phyloP scores from a whole-genome alignment of 1,139 yeast species.

The Suhomyces kunorum region DNA sequence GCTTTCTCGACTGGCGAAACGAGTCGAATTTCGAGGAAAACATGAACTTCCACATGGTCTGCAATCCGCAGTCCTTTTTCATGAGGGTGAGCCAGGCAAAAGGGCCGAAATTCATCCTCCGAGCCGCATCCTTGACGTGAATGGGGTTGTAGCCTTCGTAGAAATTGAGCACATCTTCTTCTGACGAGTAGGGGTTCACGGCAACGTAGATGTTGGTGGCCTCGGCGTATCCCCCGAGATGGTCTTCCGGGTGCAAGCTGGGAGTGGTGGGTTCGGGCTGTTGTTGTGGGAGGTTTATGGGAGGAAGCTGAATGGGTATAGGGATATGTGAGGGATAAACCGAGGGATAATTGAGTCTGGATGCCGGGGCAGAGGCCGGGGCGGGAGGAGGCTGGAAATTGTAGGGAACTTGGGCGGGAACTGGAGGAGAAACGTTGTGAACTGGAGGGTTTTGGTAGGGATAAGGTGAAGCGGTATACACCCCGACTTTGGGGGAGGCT shows the following conservation, averaged over 20 bases:
- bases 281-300: conserved; percentile 8
- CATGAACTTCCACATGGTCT: conserved; percentile 19
- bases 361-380: background rate
- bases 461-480: conserved; percentile 4
- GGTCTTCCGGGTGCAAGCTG: background rate
- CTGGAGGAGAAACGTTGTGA: background rate
- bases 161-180: conserved; percentile 20
- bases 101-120: conserved; percentile 21
- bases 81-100: conserved; percentile 42
- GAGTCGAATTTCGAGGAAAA: conserved; percentile 8
- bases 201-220: conserved; percentile 25
- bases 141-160: conserved; percentile 27
- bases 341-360: conserved; percentile 1
- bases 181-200: conserved; percentile 26
- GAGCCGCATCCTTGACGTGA: conserved; percentile 24
- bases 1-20: conserved; percentile 1
- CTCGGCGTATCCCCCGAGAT: conserved; percentile 1
- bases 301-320: conserved; percentile 16
- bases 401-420: background rate
- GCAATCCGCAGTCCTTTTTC: conserved; percentile 20
- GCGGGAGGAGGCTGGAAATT: conserved; percentile 1
- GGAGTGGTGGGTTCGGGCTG: conserved; percentile 1
- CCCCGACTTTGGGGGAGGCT: conserved; percentile 1
- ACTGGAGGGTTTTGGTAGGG: conserved; percentile 1
- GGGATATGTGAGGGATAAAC: conserved; percentile 9